Conservation (phyloP, 2,329 filamentous ascomycete species). For the Colletotrichum incanum region DNA sequence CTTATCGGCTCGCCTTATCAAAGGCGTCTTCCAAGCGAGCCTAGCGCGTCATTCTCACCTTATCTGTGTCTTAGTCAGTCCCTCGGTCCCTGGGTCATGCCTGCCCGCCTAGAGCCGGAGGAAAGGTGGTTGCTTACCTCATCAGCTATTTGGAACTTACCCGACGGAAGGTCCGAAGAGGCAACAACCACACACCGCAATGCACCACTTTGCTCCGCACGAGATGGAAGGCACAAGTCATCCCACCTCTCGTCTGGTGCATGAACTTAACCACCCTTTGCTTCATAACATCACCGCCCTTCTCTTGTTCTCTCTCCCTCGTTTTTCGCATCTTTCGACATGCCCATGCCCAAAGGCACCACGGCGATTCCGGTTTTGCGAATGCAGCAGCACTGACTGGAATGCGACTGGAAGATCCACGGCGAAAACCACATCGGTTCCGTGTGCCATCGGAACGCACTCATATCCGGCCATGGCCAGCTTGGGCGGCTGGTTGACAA, state of each 20-base stretch:
- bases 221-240: conserved; percentile 22
- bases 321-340: neutral
- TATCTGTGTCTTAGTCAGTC: conserved; percentile 10
- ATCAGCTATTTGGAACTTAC: neutral
- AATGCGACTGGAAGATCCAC: neutral
- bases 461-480: neutral
- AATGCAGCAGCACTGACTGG: neutral
- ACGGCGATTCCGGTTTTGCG: neutral
- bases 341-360: neutral
- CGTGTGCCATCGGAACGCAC: neutral
- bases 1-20: conserved; percentile 22
- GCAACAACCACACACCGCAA: conserved; percentile 12
- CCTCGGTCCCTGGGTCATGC: neutral
- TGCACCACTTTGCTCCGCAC: conserved; percentile 4
- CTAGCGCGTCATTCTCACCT: conserved; percentile 15
- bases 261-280: conserved; percentile 21
- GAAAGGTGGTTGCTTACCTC: neutral
- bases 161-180: conserved; percentile 19
- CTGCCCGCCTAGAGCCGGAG: neutral
- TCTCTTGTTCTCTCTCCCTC: neutral
- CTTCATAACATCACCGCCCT: conserved; percentile 8
- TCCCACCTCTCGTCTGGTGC: conserved; percentile 22
- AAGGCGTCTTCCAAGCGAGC: neutral
- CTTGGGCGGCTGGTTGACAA: neutral
- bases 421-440: neutral